Evolutionary conservation across 495 filamentous ascomycete genomes (phyloP), one percentile per base, ranked within the genome.

Genomic region (Symbiotaphrina buchneri): DNA sequence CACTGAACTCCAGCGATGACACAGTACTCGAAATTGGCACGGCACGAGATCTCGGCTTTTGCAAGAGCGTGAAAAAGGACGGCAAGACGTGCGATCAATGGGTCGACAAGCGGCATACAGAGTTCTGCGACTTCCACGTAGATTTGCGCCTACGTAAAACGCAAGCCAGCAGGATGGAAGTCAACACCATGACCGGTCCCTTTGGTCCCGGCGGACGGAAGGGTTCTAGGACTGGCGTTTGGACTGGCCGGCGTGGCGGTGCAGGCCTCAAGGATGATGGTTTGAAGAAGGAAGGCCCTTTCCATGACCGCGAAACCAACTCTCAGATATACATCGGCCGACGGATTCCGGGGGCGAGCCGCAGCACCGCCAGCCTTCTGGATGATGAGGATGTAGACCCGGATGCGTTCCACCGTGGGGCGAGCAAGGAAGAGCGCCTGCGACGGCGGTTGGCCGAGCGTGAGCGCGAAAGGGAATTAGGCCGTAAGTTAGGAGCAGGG

Each of bases 101-200:
- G 90, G 59, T 99, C 20, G 82, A 99, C 46, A 65, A 60, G 33
- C 62, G 79, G 6, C 78, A 80, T 41, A 92, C 83, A 5, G 75
- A 91, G 39, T 81, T 75, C 47, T 99, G 87, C 53, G 78, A 90
- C 37, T 99, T 77, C 41, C 87, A 99, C 43, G 65, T 91, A 40
- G 77, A 92, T 42, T 46, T 72, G 11, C 71, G 74, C 10, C 49
- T 94, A 1, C 65, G 71, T 30, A 77, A 74, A 38, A 69, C 68
- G 2, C 71, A 75, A 25, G 49, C 66, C 3, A 53, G 62, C 0
- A 61, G 90, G 6, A 75, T 85, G 57, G 87, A 92, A 39, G 63
- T 95, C 34, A 85, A 87, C 39, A 64, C 59, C 10, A 66, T 66
- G 56, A 38, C 25, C 30, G 46, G 30, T 14, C 47, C 47, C 8